Percentiles rank a stretch among this genome's conserved stretches.
These are phyloP conservation scores for Adansonia madagascariensis DNA, from an alignment of 441 rosid species.

Conservation along the genomic window DNA sequence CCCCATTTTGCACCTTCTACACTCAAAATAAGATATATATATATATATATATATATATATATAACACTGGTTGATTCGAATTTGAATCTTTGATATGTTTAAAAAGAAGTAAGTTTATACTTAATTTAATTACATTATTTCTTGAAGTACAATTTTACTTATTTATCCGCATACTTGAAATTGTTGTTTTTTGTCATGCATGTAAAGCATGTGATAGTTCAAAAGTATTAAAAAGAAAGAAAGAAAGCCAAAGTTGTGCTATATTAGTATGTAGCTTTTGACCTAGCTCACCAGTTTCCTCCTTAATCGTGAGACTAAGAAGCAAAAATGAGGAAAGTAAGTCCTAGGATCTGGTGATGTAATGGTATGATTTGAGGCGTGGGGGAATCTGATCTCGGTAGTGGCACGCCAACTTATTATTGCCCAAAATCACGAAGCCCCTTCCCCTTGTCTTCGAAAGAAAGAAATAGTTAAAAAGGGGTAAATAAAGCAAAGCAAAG, in stretches of 20 bases:
- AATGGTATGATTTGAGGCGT: slow-evolving; percentile 40
- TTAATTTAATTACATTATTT: neutral
- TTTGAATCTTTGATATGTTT: too few relatives aligned
- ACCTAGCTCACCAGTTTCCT: slow-evolving; percentile 24
- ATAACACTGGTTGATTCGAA: neutral
- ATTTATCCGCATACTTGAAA: neutral
- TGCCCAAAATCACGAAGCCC: slow-evolving; percentile 53
- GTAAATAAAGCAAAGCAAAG: slow-evolving; percentile 11
- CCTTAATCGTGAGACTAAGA: neutral
- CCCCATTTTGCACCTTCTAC: too few relatives aligned
- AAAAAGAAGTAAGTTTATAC: neutral
- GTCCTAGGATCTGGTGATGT: slow-evolving; percentile 57
- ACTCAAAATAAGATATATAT: too few relatives aligned
- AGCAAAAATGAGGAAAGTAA: neutral
- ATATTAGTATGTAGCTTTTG: slow-evolving; percentile 37
- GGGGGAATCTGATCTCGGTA: slow-evolving; percentile 48
- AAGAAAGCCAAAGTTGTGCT: slow-evolving; percentile 28
- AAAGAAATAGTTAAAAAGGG: neutral
- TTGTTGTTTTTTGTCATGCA: slow-evolving; percentile 16
- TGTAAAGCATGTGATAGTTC: neutral
- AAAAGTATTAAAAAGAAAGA: neutral
- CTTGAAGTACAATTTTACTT: neutral
- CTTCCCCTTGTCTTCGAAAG: neutral
- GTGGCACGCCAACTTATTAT: slow-evolving; percentile 58
- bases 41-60: too few relatives aligned